Percentiles rank a stretch among this genome's conserved stretches.
phyloP scores from a whole-genome alignment of 805 yeast genomes.

The Zygoascus tannicola region DNA sequence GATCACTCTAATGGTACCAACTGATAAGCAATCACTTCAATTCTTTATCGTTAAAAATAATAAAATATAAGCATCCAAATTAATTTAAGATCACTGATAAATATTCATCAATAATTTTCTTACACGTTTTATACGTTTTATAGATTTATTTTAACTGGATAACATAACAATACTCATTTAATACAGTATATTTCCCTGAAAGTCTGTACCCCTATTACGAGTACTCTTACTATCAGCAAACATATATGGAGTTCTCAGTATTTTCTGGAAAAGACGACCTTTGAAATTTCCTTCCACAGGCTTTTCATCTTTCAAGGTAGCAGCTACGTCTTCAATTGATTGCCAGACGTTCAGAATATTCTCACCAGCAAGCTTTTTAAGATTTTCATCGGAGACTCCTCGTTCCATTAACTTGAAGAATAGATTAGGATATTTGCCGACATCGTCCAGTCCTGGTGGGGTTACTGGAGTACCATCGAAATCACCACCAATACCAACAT shows the following conservation, averaged over 20 bases:
- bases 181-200: slow-evolving; percentile 1
- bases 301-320: neutral
- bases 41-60: too few relatives aligned
- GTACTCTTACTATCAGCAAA: neutral
- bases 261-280: slow-evolving; percentile 3
- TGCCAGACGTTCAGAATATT: slow-evolving; percentile 13
- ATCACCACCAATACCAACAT: slow-evolving; percentile 44
- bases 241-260: slow-evolving; percentile 3
- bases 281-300: slow-evolving; percentile 6
- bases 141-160: too few relatives aligned
- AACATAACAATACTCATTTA: too few relatives aligned
- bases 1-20: too few relatives aligned
- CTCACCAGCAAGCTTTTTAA: slow-evolving; percentile 12
- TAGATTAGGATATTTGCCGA: slow-evolving; percentile 44
- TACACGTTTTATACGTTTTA: too few relatives aligned
- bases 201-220: neutral
- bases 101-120: too few relatives aligned
- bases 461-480: slow-evolving; percentile 44
- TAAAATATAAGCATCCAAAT: too few relatives aligned
- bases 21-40: too few relatives aligned
- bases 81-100: too few relatives aligned
- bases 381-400: slow-evolving; percentile 36
- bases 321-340: slow-evolving; percentile 9
- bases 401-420: slow-evolving; percentile 28
- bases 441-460: slow-evolving; percentile 44